These are phyloP conservation scores for Lichina pygmaea DNA, from an alignment of 495 filamentous ascomycete species.

Conservation along the genomic window DNA sequence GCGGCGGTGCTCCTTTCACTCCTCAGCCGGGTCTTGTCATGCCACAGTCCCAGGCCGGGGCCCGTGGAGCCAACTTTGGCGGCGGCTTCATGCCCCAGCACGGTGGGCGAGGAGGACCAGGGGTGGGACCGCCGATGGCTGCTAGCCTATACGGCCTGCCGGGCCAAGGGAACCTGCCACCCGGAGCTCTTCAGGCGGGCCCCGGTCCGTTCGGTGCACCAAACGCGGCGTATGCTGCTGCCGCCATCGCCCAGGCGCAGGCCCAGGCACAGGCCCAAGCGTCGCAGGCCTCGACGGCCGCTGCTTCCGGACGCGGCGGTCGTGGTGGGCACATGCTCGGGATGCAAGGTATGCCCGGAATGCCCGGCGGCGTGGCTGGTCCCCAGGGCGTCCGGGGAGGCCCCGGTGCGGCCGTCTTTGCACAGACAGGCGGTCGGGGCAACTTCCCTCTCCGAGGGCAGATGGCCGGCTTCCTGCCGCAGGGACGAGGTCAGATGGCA, in stretches of 20 bases:
- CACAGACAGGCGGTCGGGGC: conserved; percentile 17
- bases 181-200: conserved; percentile 17
- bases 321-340: conserved; percentile 45
- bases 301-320: conserved; percentile 40
- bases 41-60: conserved; percentile 43
- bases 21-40: conserved; percentile 56
- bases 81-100: conserved; percentile 52
- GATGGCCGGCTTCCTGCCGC: neutral
- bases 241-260: conserved; percentile 10
- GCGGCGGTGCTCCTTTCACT: conserved; percentile 66
- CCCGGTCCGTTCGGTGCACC: conserved; percentile 7
- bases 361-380: conserved; percentile 36
- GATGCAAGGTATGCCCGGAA: conserved; percentile 33
- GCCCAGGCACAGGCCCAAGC: conserved; percentile 8
- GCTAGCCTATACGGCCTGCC: conserved; percentile 52
- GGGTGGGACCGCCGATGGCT: conserved; percentile 48
- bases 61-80: conserved; percentile 63
- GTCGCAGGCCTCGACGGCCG: conserved; percentile 36
- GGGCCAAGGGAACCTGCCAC: conserved; percentile 43
- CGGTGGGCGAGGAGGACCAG: conserved; percentile 53
- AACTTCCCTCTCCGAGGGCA: conserved; percentile 6
- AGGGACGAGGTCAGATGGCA: conserved; percentile 9
- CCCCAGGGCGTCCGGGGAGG: conserved; percentile 37
- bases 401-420: conserved; percentile 12
- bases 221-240: conserved; percentile 11